Evolutionary conservation across 495 filamentous ascomycete genomes (phyloP).

Genomic region (Aspergillus funiculosus): DNA sequence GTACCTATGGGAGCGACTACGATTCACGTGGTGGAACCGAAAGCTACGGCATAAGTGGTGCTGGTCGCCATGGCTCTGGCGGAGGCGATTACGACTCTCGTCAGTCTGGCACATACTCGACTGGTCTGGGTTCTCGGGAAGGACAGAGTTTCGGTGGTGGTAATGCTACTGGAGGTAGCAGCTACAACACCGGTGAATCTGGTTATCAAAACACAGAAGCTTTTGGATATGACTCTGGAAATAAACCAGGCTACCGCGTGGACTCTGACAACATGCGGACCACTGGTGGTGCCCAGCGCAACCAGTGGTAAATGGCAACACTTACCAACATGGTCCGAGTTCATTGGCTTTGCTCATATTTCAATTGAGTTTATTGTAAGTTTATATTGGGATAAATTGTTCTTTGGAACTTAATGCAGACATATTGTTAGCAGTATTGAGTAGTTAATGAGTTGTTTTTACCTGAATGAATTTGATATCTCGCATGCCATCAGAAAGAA

Average conservation of each 20-base stretch:
- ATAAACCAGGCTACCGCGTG: conserved; percentile 10
- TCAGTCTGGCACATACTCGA: conserved; percentile 2
- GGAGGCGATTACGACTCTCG: conserved; percentile 1
- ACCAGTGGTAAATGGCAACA: conserved; percentile 19
- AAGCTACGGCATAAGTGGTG: conserved; percentile 9
- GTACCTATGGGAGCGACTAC: conserved; percentile 1
- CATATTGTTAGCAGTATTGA: too few species aligned
- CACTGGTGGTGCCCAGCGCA: conserved; percentile 10
- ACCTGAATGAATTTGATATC: too few species aligned
- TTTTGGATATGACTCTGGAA: conserved; percentile 7
- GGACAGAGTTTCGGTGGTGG: conserved; percentile 18
- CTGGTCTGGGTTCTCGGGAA: not conserved
- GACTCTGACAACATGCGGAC: conserved; percentile 5
- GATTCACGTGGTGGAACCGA: conserved; percentile 6
- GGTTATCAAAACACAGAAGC: not conserved
- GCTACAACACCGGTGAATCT: conserved; percentile 26
- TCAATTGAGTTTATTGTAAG: too few species aligned
- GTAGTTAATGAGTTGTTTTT: too few species aligned
- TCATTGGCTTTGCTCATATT: too few species aligned
- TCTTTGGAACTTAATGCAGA: too few species aligned
- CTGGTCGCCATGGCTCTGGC: conserved; percentile 3
- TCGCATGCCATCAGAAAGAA: not conserved
- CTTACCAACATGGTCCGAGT: too few species aligned
- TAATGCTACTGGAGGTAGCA: conserved; percentile 29
- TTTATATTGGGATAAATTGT: too few species aligned